A percentile compares a stretch with the other conserved stretches of the same genome.
Conservation (phyloP, 176 grass and related monocot genomes). For the Otatea glauca region DNA sequence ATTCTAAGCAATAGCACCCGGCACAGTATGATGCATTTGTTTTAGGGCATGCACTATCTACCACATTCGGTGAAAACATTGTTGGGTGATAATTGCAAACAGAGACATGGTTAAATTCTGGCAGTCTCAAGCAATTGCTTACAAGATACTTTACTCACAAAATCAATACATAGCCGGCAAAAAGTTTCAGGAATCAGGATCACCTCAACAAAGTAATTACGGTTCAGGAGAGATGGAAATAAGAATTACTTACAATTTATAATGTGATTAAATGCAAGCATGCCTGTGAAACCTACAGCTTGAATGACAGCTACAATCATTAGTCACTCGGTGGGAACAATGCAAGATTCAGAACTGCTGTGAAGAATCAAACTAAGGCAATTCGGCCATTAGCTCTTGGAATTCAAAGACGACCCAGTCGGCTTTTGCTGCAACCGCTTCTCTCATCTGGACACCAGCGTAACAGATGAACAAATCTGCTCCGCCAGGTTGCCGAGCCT, state of each 20-base stretch:
- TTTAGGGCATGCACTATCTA: neutral
- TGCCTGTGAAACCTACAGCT: neutral
- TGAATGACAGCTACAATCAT: neutral
- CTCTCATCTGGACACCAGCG: constrained; percentile 84
- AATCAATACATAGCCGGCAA: neutral
- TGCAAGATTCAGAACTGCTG: neutral
- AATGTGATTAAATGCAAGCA: constrained; percentile 20
- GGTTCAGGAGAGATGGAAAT: neutral
- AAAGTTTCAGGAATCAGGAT: neutral
- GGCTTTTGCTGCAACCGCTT: constrained; percentile 63
- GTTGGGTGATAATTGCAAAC: neutral
- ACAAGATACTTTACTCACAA: neutral
- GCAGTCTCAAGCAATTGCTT: neutral
- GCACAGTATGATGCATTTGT: neutral
- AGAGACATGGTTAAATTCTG: neutral
- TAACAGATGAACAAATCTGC: constrained; percentile 89
- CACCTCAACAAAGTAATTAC: neutral
- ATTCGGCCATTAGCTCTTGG: constrained; percentile 64
- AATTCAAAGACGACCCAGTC: constrained; percentile 86
- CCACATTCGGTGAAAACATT: neutral
- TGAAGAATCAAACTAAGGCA: constrained; percentile 42
- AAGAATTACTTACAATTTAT: constrained; percentile 13
- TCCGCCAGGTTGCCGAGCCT: constrained; percentile 80
- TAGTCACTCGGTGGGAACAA: neutral
- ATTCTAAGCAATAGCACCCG: neutral